These are phyloP conservation scores for Talaromyces sp. DNA, from an alignment of 2,329 filamentous ascomycete genomes.

Conservation along the genomic window DNA sequence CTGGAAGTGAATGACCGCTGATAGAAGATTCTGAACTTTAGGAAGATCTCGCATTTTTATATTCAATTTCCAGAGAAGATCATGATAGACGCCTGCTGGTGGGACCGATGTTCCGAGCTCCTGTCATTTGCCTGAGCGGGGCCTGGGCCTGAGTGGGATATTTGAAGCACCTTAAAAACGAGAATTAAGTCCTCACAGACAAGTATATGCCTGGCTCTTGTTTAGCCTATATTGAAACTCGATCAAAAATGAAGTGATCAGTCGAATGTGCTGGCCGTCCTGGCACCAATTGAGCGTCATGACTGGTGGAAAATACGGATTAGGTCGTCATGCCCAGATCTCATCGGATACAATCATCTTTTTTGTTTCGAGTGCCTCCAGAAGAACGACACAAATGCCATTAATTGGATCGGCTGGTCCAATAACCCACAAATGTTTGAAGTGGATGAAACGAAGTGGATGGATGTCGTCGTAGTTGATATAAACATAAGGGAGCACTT, in stretches of 20 bases:
- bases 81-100: not conserved
- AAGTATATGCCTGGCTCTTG: not conserved
- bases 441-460: not conserved
- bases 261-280: not conserved
- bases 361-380: slow-evolving; percentile 1
- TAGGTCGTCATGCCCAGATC: not conserved
- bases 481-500: not conserved
- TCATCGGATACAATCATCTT: not conserved
- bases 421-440: not conserved
- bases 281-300: not conserved
- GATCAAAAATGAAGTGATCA: not conserved
- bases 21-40: not conserved
- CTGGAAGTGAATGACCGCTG: not conserved
- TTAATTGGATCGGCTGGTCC: not conserved
- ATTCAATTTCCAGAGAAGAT: not conserved
- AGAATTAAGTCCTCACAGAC: not conserved
- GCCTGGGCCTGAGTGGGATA: not conserved
- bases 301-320: slow-evolving; percentile 1
- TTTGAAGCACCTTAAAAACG: not conserved
- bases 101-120: slow-evolving; percentile 2
- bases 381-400: not conserved
- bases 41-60: not conserved
- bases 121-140: slow-evolving; percentile 9
- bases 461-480: not conserved
- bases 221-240: not conserved